Evolutionary conservation across 192 early-diverging fungal genomes (phyloP).

Genomic region (Backusella australiensis): DNA sequence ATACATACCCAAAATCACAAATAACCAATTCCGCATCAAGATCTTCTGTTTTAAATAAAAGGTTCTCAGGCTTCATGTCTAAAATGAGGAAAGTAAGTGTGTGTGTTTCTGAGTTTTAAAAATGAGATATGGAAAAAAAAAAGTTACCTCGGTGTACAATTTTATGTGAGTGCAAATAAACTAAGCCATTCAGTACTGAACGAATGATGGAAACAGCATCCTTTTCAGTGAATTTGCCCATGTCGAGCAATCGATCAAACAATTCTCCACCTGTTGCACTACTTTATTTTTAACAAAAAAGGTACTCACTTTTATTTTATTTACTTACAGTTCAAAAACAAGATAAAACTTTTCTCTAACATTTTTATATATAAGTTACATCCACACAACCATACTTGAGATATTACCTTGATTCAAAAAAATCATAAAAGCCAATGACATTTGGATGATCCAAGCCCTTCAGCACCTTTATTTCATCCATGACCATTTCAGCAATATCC

Average conservation of each 20-base stretch:
- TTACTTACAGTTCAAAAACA: conserved; percentile 69
- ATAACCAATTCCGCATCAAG: conserved; percentile 71
- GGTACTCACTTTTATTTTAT: neutral
- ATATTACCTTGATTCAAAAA: conserved; percentile 48
- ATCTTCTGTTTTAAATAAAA: conserved; percentile 67
- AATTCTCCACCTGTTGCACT: conserved; percentile 83
- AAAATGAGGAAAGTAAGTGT: neutral
- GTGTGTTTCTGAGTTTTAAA: neutral
- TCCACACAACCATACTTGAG: neutral
- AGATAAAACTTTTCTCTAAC: conserved; percentile 69
- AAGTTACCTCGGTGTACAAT: conserved; percentile 78
- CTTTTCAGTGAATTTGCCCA: conserved; percentile 79
- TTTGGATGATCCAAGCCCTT: conserved; percentile 81
- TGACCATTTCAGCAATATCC: conserved; percentile 83
- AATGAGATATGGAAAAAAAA: neutral
- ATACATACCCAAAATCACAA: conserved; percentile 74
- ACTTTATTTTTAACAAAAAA: neutral
- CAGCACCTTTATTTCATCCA: conserved; percentile 89
- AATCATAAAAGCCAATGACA: conserved; percentile 85
- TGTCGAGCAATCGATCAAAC: conserved; percentile 77
- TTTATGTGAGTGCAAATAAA: conserved; percentile 82
- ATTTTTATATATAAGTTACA: neutral
- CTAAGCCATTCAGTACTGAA: conserved; percentile 72
- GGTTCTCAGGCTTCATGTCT: conserved; percentile 86
- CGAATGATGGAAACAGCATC: conserved; percentile 77